Base-by-base conservation (phyloP, 129 eudicot genomes). In the Erigeron canadensis region DNA sequence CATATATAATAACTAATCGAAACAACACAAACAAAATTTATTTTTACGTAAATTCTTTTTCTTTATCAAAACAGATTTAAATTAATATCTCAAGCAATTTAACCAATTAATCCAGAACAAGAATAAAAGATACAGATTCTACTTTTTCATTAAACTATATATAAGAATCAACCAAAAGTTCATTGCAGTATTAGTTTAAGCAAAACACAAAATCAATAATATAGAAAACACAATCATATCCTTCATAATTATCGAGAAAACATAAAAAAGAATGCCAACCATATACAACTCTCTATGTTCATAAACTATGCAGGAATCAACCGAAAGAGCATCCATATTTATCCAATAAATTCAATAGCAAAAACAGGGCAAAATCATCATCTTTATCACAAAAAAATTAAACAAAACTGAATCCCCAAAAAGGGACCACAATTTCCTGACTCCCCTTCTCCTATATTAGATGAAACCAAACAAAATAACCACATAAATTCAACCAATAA, bases 301-400 rank as follows among this genome's bases (percentile, higher is more conserved):
- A 57, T 3, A 48, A 67, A 56, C 58, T 13, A 41, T 18, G 53
- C 9, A 39, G 56, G 11, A 61, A 37, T 56, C 50, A 45, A 43
- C 12, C 39, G 28, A 59, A 59, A 58, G 9, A 46, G 28, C 38
- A 59, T 18, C 0, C 2, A 40, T 28, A 17, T 67, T 66, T 4
- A 41, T 53, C 65, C 34, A 40, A 61, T 47, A 19, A 40, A 50
- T 47, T 56, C 70, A 70, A 50, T 47, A 70, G 21, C 10, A 44
- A 67, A 1, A 61, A 62, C 21, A 70, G 8, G 39, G 12, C 50
- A 46, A 62, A 73, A 8, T 48, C 58, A n/a, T 17, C 67, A 23
- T 66, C 73, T 75, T 66, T 56, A 66, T 75, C 67, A 66, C 56
- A 22, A 66, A 75, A 55, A 23, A 10, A 15, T 51, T 8, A 7